Percentiles rank a stretch among this genome's conserved stretches.
These are phyloP conservation scores for Marchantia polymorpha DNA, from an alignment of 225 moss, liverwort and hornwort genomes.

Conservation along the genomic window DNA sequence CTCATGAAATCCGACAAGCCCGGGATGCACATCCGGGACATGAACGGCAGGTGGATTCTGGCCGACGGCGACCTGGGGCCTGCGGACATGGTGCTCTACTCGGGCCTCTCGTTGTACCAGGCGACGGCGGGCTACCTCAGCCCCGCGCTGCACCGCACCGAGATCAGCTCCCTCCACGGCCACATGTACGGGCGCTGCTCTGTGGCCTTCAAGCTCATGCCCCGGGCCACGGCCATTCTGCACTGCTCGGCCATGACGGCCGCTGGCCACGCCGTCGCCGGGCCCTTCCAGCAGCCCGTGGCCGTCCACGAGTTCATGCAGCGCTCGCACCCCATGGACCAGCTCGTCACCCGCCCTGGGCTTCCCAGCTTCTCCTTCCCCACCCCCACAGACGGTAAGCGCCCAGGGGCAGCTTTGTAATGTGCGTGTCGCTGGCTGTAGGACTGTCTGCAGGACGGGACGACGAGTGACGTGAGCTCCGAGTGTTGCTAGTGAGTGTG, in stretches of 20 bases:
- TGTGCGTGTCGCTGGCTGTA: too few species aligned
- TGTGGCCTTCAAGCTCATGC: slow-evolving; percentile 89
- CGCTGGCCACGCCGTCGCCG: slow-evolving; percentile 73
- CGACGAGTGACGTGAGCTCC: too few species aligned
- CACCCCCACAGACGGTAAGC: slow-evolving; percentile 69
- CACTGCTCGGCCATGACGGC: slow-evolving; percentile 90
- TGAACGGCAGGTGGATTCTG: slow-evolving; percentile 81
- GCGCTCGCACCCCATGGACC: slow-evolving; percentile 94
- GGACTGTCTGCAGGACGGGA: too few species aligned
- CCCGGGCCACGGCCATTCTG: slow-evolving; percentile 74
- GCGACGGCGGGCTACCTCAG: slow-evolving; percentile 79
- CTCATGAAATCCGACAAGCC: slow-evolving; percentile 92
- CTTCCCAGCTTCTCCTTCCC: slow-evolving; percentile 64
- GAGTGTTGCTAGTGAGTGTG: too few species aligned
- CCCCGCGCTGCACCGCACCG: slow-evolving; percentile 80
- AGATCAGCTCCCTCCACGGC: slow-evolving; percentile 53
- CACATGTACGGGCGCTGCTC: slow-evolving; percentile 81
- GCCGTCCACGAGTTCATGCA: slow-evolving; percentile 93
- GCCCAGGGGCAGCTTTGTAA: background rate
- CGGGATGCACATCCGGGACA: slow-evolving; percentile 82
- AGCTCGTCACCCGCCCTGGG: slow-evolving; percentile 76
- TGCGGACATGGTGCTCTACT: slow-evolving; percentile 75
- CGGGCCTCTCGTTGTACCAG: slow-evolving; percentile 81
- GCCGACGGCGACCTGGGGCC: slow-evolving; percentile 85
- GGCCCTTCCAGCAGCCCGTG: slow-evolving; percentile 72